Conservation (phyloP, 2,329 filamentous ascomycete genomes). For the Sodiomyces alkalinus region DNA sequence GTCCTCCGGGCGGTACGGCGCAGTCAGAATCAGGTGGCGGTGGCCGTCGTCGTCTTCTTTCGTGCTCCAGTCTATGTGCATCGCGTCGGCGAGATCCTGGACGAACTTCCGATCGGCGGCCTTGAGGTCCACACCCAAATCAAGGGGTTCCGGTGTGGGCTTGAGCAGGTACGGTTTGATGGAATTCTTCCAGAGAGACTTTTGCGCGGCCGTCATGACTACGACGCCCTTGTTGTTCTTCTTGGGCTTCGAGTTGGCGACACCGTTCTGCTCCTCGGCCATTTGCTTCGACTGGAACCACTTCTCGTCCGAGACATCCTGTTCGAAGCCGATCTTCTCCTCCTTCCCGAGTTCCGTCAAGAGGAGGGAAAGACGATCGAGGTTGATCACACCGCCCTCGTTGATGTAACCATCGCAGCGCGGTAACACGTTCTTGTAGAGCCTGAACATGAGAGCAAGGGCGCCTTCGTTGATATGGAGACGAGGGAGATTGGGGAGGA, state of each 20-base stretch:
- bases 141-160: constrained; percentile 47
- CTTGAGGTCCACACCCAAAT: constrained; percentile 58
- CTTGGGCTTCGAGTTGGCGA: constrained; percentile 29
- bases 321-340: constrained; percentile 85
- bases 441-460: constrained; percentile 88
- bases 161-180: constrained; percentile 73
- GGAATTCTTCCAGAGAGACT: constrained; percentile 62
- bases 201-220: constrained; percentile 65
- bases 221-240: constrained; percentile 38
- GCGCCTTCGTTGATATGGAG: constrained; percentile 98
- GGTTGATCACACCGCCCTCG: constrained; percentile 81
- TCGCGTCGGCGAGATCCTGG: constrained; percentile 60
- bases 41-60: constrained; percentile 39
- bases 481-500: constrained; percentile 89
- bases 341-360: constrained; percentile 76
- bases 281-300: constrained; percentile 85
- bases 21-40: constrained; percentile 34
- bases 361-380: constrained; percentile 61
- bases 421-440: constrained; percentile 84
- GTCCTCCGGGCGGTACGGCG: constrained; percentile 36
- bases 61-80: constrained; percentile 42
- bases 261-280: constrained; percentile 47
- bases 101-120: constrained; percentile 88
- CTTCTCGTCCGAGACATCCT: constrained; percentile 71
- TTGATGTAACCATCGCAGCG: constrained; percentile 91